These are phyloP conservation scores for Aspergillus hiratsukae DNA, from an alignment of 2,329 filamentous ascomycete genomes.

Conservation along the genomic window DNA sequence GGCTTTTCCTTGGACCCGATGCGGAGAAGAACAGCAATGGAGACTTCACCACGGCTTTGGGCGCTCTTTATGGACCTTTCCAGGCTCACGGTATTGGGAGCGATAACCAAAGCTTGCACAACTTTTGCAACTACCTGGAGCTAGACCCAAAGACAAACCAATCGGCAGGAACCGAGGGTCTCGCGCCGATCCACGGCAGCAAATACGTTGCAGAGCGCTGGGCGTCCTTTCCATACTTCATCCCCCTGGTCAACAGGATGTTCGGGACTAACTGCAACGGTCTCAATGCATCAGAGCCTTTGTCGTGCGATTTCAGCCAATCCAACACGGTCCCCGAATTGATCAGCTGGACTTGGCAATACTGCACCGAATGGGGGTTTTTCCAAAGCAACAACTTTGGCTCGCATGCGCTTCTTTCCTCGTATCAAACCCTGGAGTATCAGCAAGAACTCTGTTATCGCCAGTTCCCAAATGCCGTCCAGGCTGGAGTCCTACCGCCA, in stretches of 20 bases:
- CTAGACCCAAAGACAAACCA: constrained; percentile 36
- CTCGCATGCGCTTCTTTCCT: constrained; percentile 44
- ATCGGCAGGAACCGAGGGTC: constrained; percentile 38
- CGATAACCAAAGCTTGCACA: constrained; percentile 28
- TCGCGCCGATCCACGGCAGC: constrained; percentile 38
- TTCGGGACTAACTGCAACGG: constrained; percentile 40
- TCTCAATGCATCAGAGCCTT: constrained; percentile 15
- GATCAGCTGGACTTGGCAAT: constrained; percentile 50
- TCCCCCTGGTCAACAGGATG: constrained; percentile 35
- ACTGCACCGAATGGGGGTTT: constrained; percentile 51
- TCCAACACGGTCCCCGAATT: constrained; percentile 30
- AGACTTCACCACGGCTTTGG: constrained; percentile 45
- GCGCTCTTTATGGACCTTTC: constrained; percentile 39
- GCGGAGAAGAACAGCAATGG: constrained; percentile 45
- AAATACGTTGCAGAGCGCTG: constrained; percentile 41
- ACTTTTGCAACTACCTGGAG: constrained; percentile 47
- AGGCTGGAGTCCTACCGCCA: constrained; percentile 38
- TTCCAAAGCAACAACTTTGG: constrained; percentile 48
- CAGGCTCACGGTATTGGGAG: constrained; percentile 43
- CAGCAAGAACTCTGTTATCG: constrained; percentile 45
- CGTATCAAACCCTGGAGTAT: constrained; percentile 44
- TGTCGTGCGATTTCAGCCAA: constrained; percentile 37
- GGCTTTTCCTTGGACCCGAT: constrained; percentile 45
- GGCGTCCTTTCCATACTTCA: constrained; percentile 38
- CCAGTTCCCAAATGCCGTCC: constrained; percentile 44